These are phyloP conservation scores for Rasamsonia emersonii DNA, from an alignment of 2,329 filamentous ascomycete genomes.

Conservation along the genomic window DNA sequence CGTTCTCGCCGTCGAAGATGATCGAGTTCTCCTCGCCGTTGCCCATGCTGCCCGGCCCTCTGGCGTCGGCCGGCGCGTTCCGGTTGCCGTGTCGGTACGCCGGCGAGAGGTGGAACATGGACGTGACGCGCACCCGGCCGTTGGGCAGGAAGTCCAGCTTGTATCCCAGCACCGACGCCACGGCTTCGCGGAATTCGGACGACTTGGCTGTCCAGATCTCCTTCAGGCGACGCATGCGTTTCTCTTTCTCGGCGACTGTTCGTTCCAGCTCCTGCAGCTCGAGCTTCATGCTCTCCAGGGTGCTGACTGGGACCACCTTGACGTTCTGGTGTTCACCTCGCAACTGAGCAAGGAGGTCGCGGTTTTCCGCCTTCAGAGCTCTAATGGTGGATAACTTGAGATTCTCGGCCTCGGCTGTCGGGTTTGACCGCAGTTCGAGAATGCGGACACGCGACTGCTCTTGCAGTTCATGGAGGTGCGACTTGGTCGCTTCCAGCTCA, in stretches of 20 bases:
- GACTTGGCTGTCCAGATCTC: slow-evolving; percentile 90
- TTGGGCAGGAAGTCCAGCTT: slow-evolving; percentile 95
- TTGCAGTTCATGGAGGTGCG: slow-evolving; percentile 61
- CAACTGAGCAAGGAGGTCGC: slow-evolving; percentile 68
- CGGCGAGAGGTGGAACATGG: slow-evolving; percentile 66
- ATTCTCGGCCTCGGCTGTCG: slow-evolving; percentile 74
- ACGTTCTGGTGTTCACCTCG: slow-evolving; percentile 39
- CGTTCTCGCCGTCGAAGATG: slow-evolving; percentile 85
- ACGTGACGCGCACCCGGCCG: slow-evolving; percentile 86
- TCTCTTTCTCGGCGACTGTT: slow-evolving; percentile 61
- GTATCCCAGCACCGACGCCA: slow-evolving; percentile 87
- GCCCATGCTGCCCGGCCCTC: slow-evolving; percentile 35
- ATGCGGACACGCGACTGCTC: slow-evolving; percentile 69
- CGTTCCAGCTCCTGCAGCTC: slow-evolving; percentile 66
- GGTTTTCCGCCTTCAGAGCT: slow-evolving; percentile 74
- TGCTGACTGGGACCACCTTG: slow-evolving; percentile 64
- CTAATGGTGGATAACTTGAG: slow-evolving; percentile 74
- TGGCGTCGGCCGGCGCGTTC: slow-evolving; percentile 53
- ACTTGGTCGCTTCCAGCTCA: slow-evolving; percentile 62
- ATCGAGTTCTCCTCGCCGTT: slow-evolving; percentile 49
- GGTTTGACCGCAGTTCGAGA: slow-evolving; percentile 82
- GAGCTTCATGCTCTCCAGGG: slow-evolving; percentile 65
- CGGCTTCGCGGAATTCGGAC: slow-evolving; percentile 89
- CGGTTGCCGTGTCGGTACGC: slow-evolving; percentile 33
- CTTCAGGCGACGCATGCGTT: slow-evolving; percentile 75